Percentiles rank a stretch among this genome's conserved stretches.
Conservation (phyloP, 768 basidiomycete species). For the Chalciporus pseudorubinellus region DNA sequence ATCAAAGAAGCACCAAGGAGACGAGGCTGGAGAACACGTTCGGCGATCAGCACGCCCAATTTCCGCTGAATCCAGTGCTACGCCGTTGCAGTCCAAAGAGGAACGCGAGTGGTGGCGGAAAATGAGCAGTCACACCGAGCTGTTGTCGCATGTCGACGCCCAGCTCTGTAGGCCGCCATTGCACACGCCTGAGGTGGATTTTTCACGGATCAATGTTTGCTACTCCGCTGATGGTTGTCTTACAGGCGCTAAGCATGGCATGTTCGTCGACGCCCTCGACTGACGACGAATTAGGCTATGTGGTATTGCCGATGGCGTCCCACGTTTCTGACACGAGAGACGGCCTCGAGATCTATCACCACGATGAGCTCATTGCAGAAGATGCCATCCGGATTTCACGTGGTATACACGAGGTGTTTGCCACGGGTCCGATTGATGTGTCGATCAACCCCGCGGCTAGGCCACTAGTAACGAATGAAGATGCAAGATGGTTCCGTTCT, state of each 20-base stretch:
- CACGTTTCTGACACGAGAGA: constrained; percentile 17
- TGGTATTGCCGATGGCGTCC: constrained; percentile 34
- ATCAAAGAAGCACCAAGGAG: constrained; percentile 26
- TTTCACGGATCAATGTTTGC: background rate
- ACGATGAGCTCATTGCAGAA: constrained; percentile 48
- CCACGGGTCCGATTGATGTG: constrained; percentile 32
- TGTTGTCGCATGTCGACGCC: constrained; percentile 56
- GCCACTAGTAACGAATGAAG: constrained; percentile 13
- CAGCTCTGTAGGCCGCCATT: constrained; percentile 38
- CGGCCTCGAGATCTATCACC: constrained; percentile 37
- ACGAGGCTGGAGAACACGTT: constrained; percentile 29
- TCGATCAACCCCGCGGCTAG: constrained; percentile 36
- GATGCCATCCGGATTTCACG: constrained; percentile 48
- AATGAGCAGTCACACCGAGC: constrained; percentile 38
- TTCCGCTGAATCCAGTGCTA: constrained; percentile 31
- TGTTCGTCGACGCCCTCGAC: constrained; percentile 32
- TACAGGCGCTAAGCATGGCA: constrained; percentile 29
- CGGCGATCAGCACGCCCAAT: constrained; percentile 31
- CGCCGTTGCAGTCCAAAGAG: constrained; percentile 10
- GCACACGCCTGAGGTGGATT: constrained; percentile 42
- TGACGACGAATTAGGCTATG: constrained; percentile 60
- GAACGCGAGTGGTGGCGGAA: constrained; percentile 26
- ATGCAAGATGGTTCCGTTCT: constrained; percentile 30
- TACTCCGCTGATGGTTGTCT: constrained; percentile 8
- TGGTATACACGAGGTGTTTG: constrained; percentile 35